Percentiles rank a stretch among this genome's conserved stretches.
Evolutionary conservation across 2,329 filamentous ascomycete species (phyloP).

Genomic region (Fusarium globosum): DNA sequence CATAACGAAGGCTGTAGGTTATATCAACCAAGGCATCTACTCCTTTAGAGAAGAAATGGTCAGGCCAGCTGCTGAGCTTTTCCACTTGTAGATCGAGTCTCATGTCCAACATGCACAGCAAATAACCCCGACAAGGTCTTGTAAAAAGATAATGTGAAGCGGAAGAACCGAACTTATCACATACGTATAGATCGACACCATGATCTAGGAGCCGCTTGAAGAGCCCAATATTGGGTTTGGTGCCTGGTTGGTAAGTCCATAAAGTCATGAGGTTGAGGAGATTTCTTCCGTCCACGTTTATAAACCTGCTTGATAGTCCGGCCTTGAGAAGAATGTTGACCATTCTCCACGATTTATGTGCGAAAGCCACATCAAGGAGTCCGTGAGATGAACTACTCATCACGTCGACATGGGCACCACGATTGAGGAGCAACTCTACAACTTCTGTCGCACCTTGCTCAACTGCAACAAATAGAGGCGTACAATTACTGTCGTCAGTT

Average conservation of each 20-base stretch:
- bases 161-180: accelerated
- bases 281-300: not conserved
- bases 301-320: not conserved
- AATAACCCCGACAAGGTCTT: not conserved
- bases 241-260: not conserved
- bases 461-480: not conserved
- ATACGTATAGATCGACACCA: not conserved
- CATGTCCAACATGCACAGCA: not conserved
- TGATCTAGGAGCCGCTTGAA: not conserved
- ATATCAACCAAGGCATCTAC: accelerated
- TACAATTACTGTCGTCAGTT: not conserved
- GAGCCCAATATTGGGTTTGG: not conserved
- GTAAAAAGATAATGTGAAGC: not conserved
- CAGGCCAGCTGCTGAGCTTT: not conserved
- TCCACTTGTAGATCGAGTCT: not conserved
- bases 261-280: not conserved
- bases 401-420: not conserved
- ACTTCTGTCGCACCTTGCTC: not conserved
- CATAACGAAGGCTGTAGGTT: not conserved
- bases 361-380: not conserved
- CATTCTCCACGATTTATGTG: not conserved
- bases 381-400: not conserved
- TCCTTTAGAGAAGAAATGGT: not conserved
- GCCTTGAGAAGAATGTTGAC: not conserved
- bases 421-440: not conserved